Evolutionary conservation across 441 rosid genomes (phyloP).

Genomic region (Flueggea neowawraea): DNA sequence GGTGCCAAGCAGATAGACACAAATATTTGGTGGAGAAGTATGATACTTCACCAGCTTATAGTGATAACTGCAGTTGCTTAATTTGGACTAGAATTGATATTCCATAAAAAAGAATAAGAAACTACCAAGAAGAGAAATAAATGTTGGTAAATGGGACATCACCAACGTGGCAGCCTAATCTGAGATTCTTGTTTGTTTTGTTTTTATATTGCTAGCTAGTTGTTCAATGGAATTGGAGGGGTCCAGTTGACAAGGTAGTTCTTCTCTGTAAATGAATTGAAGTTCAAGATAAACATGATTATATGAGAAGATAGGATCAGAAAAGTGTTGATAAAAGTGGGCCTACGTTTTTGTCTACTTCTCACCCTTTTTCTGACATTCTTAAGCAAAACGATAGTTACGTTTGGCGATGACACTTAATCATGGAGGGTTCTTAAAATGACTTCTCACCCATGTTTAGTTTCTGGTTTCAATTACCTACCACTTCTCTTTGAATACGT

Average conservation of each 20-base stretch:
- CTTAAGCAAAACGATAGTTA: conserved; percentile 18
- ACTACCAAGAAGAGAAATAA: background rate
- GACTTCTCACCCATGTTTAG: conserved; percentile 7
- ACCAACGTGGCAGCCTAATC: conserved; percentile 20
- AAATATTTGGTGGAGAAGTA: no score
- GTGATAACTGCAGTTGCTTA: background rate
- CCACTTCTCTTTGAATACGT: no score
- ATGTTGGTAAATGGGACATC: no score
- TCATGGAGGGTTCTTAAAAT: conserved; percentile 1
- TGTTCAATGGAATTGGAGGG: conserved; percentile 5
- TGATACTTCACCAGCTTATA: no score
- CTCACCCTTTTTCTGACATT: background rate
- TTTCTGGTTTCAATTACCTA: no score
- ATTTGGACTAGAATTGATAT: conserved; percentile 1
- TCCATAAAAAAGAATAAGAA: background rate
- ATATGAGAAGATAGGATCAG: no score
- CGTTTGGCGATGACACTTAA: conserved; percentile 10
- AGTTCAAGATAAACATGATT: conserved; percentile 29
- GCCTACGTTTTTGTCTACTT: conserved; percentile 3
- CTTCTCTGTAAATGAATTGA: conserved; percentile 14
- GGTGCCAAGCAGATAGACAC: no score
- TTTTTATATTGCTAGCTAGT: no score
- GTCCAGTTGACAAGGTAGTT: background rate
- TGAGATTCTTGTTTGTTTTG: background rate
- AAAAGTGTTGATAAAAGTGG: background rate